Evolutionary conservation across 2,329 filamentous ascomycete species (phyloP).

Genomic region (Sarocladium strictum): DNA sequence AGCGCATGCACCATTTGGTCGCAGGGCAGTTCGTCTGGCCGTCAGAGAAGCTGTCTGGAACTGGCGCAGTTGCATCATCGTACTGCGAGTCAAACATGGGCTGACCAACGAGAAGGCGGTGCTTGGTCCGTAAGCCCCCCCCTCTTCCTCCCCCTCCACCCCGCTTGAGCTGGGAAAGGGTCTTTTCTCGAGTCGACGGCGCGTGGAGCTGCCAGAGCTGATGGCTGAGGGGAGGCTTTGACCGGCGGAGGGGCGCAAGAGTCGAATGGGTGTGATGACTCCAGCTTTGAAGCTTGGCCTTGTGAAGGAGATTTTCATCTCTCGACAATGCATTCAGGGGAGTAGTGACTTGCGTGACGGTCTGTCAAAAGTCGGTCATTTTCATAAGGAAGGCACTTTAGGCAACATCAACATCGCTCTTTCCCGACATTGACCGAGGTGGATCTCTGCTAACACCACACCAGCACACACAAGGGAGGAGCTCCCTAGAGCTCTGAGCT

Average conservation of each 20-base stretch:
- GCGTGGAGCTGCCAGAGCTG: neutral
- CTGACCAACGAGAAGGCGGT: slow-evolving; percentile 9
- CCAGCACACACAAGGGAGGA: neutral
- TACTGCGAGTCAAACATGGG: slow-evolving; percentile 5
- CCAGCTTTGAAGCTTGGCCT: neutral
- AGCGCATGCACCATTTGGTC: slow-evolving; percentile 1
- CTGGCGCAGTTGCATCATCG: slow-evolving; percentile 4
- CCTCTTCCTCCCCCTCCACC: slow-evolving; percentile 2
- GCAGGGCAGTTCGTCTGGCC: neutral
- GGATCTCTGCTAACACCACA: neutral
- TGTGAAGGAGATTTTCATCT: neutral
- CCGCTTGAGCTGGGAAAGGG: neutral
- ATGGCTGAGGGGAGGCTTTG: neutral
- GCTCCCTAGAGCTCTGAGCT: neutral
- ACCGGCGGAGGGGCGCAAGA: neutral
- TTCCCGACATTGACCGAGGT: slow-evolving; percentile 7
- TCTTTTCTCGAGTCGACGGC: neutral
- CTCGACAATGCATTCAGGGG: too few relatives aligned
- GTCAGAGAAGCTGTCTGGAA: neutral
- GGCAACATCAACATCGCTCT: neutral
- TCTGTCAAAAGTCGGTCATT: too few relatives aligned
- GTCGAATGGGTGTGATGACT: neutral
- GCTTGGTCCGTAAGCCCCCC: slow-evolving; percentile 1
- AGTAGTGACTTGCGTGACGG: too few relatives aligned
- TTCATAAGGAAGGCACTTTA: neutral